Evolutionary conservation across 2,329 filamentous ascomycete genomes (phyloP), one percentile per base, ranked within the genome.

Genomic region (Clarireedia homoeocarpa): DNA sequence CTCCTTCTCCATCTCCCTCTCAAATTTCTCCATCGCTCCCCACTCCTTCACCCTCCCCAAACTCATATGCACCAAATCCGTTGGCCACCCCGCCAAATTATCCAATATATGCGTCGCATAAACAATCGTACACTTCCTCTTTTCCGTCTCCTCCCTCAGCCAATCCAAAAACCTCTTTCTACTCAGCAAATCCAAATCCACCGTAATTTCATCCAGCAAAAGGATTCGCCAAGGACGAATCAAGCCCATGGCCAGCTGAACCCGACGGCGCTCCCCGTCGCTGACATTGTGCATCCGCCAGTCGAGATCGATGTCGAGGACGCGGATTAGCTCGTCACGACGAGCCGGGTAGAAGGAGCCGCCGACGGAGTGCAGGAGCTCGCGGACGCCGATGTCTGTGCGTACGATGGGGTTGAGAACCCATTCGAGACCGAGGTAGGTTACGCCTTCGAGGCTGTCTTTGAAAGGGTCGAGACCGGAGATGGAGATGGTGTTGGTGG

Each of bases 41-140:
- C 86, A 95, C 71, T 95, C 88, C 76, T 89, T 91, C 60, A 96
- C 86, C 60, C 79, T 83, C 27, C 94, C 94, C 48, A 96, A 71
- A 69, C 91, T 86, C 92, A 99, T 96, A 71, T 97, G 92, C 50
- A 95, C 91, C 39, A 99, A 77, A 73, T 99, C 91, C 1, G 89
- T 95, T 6, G 94, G 94, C 94, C 94, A 99, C 20, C 86, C 85
- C 0, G 91, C 91, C 51, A 99, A 75, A 70, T 97, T 96, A 70
- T 99, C 94, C 63, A 99, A 74, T 61, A 99, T 96, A 72, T 99
- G 94, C 14, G 94, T 99, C 6, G 94, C 94, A 70, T 99, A 99
- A 30, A 99, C 91, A 65, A 99, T 89, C 4, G 94, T 96, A 69
- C 91, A 96, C 40, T 83, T 78, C 53, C 92, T 78, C 6, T 69